Evolutionary conservation across 1,284 basidiomycete genomes (phyloP).

Genomic region (Malassezia vespertilionis): DNA sequence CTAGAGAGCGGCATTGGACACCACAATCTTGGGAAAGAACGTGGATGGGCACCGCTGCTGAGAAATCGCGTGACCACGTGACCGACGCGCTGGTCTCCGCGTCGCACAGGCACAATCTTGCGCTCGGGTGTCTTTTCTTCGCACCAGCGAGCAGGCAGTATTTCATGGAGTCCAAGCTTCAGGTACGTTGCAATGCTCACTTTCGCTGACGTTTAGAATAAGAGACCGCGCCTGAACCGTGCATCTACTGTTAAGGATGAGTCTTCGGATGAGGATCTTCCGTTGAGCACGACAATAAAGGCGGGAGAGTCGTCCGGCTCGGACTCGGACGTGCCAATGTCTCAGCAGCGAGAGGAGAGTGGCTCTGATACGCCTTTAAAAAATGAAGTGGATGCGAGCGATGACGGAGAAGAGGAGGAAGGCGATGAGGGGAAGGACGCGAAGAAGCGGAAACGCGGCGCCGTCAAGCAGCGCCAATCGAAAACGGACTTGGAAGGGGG

Average conservation of each 20-base stretch:
- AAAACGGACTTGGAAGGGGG: slow-evolving; percentile 32
- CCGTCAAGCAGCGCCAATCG: slow-evolving; percentile 17
- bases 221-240: neutral
- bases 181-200: neutral
- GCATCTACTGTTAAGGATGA: slow-evolving; percentile 22
- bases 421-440: slow-evolving; percentile 17
- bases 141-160: too few species aligned
- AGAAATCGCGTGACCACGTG: too few species aligned
- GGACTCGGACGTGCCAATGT: slow-evolving; percentile 28
- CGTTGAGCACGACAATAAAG: slow-evolving; percentile 48
- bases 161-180: too few species aligned
- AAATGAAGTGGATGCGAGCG: slow-evolving; percentile 21
- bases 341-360: slow-evolving; percentile 17
- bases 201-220: neutral
- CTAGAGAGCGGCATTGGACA: too few species aligned
- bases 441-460: slow-evolving; percentile 17
- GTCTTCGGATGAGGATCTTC: slow-evolving; percentile 21
- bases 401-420: slow-evolving; percentile 15
- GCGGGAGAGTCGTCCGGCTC: slow-evolving; percentile 17
- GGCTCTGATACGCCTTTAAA: slow-evolving; percentile 23
- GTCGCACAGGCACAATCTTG: too few species aligned
- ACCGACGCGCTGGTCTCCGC: too few species aligned
- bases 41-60: too few species aligned
- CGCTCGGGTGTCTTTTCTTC: too few species aligned
- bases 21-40: too few species aligned